Evolutionary conservation across 1,284 basidiomycete species (phyloP).

Genomic region (Sphagnurus paluster): DNA sequence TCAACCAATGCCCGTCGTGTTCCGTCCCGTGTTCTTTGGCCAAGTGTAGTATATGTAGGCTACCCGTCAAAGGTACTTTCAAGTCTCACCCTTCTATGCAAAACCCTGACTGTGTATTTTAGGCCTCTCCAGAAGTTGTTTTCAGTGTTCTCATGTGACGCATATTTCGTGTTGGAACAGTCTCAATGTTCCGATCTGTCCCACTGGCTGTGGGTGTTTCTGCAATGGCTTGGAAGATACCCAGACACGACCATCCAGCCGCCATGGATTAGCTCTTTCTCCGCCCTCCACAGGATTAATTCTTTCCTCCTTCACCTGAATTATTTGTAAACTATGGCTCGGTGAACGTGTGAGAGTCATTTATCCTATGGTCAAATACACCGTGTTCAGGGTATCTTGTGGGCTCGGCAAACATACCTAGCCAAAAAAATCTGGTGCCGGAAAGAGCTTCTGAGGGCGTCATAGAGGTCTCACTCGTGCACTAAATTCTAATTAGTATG

Average conservation of each 20-base stretch:
- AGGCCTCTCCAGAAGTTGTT: slow-evolving; percentile 74
- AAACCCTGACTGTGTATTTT: neutral
- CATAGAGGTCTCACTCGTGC: too few relatives aligned
- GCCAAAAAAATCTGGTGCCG: too few relatives aligned
- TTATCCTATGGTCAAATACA: too few relatives aligned
- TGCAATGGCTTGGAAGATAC: slow-evolving; percentile 38
- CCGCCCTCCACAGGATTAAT: slow-evolving; percentile 9
- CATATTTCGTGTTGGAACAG: slow-evolving; percentile 66
- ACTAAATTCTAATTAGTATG: too few relatives aligned
- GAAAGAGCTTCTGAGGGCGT: too few relatives aligned
- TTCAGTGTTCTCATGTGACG: slow-evolving; percentile 64
- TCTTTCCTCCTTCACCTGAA: slow-evolving; percentile 10
- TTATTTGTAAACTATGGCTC: too few relatives aligned
- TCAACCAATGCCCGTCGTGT: slow-evolving; percentile 51
- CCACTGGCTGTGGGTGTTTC: slow-evolving; percentile 64
- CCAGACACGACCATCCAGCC: slow-evolving; percentile 21
- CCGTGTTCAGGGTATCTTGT: too few relatives aligned
- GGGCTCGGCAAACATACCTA: too few relatives aligned
- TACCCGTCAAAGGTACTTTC: slow-evolving; percentile 73
- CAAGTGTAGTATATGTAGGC: slow-evolving; percentile 71
- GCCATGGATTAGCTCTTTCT: slow-evolving; percentile 12
- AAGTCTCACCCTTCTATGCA: neutral
- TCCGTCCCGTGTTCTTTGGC: slow-evolving; percentile 43
- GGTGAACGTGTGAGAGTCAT: too few relatives aligned
- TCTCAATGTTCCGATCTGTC: slow-evolving; percentile 49